These are phyloP conservation scores for Leptographium wingfieldii DNA, from an alignment of 2,329 filamentous ascomycete species.

Conservation along the genomic window DNA sequence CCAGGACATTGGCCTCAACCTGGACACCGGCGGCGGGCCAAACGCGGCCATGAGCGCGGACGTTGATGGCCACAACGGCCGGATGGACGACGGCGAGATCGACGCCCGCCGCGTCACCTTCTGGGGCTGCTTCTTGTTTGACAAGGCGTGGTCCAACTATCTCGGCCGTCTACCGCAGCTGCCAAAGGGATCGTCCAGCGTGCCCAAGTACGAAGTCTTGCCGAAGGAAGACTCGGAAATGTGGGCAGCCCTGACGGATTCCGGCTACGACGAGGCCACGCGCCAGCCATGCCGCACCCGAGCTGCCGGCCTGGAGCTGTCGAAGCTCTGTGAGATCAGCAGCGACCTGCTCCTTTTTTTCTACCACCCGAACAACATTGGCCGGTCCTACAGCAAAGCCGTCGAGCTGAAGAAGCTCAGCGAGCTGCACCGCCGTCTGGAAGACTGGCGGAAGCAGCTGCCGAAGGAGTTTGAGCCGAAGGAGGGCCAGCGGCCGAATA, in stretches of 20 bases:
- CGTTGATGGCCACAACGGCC: slow-evolving; percentile 29
- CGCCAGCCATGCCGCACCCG: slow-evolving; percentile 74
- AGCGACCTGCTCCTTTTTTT: slow-evolving; percentile 82
- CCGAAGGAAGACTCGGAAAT: slow-evolving; percentile 72
- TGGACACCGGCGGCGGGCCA: slow-evolving; percentile 52
- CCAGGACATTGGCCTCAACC: slow-evolving; percentile 80
- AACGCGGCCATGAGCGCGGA: slow-evolving; percentile 30
- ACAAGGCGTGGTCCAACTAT: slow-evolving; percentile 98
- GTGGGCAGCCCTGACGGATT: slow-evolving; percentile 73
- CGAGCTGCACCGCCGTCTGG: slow-evolving; percentile 78
- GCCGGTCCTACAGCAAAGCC: slow-evolving; percentile 56
- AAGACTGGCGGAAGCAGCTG: slow-evolving; percentile 75
- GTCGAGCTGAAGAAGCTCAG: slow-evolving; percentile 84
- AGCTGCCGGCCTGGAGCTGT: slow-evolving; percentile 69
- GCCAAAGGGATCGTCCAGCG: slow-evolving; percentile 64
- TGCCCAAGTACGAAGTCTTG: slow-evolving; percentile 83
- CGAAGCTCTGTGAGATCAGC: slow-evolving; percentile 81
- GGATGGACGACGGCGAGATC: slow-evolving; percentile 64
- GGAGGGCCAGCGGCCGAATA: slow-evolving; percentile 78
- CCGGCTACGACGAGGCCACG: slow-evolving; percentile 57
- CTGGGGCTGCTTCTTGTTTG: slow-evolving; percentile 96
- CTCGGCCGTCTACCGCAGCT: slow-evolving; percentile 83
- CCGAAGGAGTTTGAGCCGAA: slow-evolving; percentile 80
- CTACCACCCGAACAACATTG: slow-evolving; percentile 66
- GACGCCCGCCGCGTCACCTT: slow-evolving; percentile 87